Evolutionary conservation across 306 rosid genomes (phyloP), one percentile per base, ranked within the genome.

Genomic region (Argentina anserina): DNA sequence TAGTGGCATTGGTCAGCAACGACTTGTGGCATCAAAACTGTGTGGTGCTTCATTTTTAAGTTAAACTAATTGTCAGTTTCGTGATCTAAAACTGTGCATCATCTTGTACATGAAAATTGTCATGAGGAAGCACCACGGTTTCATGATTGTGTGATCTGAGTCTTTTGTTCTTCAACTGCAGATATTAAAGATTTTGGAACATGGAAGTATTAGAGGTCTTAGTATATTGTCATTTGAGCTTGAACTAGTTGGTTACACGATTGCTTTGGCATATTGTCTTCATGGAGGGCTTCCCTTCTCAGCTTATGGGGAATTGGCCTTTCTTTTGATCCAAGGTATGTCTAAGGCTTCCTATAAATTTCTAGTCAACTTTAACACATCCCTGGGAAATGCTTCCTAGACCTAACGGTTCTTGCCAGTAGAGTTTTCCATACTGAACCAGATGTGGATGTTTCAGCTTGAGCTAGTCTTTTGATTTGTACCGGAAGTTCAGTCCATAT

Each of bases 251-350:
- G 97, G 97, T 13, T 89, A 90, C 78, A 90, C 97, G 62, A 93
- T 93, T 75, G 85, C 94, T 28, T 80, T 93, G 63, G 98, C 98
- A 9, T 93, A 90, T 73, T 93, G 97, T 85, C 91, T 93, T 67
- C 85, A 89, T 90, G 87, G 89, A 62, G 94, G 97, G 21, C 98
- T 93, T 80, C 87, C 98, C 0, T 93, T 93, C 79, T 93, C 98
- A 2, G 98, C 98, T 50, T 93, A 85, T 55, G 98, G 98, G 70
- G 98, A 93, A 71, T 64, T 93, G 59, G 84, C 88, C 53, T 93
- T 93, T 82, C 97, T 93, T 73, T 83, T 89, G 85, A 75, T 87
- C 69, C 98, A 93, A 87, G 97, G 98, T 90, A 78, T 52, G 60
- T 63, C 73, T 15, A 3, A 3, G 17, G 36, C 56, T 80, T 70